Base-by-base conservation (phyloP, 2,329 filamentous ascomycete species). In the Neopestalotiopsis sp. region DNA sequence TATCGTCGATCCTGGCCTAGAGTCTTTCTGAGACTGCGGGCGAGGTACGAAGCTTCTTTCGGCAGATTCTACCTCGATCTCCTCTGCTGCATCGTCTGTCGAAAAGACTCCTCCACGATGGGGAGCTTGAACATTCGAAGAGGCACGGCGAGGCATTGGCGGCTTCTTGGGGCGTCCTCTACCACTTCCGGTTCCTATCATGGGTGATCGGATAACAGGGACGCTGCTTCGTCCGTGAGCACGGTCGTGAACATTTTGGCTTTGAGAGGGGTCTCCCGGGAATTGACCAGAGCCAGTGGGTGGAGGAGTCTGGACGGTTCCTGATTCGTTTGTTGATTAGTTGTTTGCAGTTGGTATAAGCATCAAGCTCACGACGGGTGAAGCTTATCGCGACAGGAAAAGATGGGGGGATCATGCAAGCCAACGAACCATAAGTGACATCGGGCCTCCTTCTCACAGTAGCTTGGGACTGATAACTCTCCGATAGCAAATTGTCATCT, bases 101-200 rank as follows among this genome's bases (percentile, higher is more conserved):
- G 95, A 98, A 81, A 97, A 98, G 70, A 95, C 86, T 71, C 93
- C 92, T 38, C 95, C 93, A 67, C 94, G 91, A 77, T 95, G 90
- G 2, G 94, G 94, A 56, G 90, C 90, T 75, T 89, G 86, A 7
- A 80, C 81, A 68, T 88, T 93, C 30, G 94, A 94, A 1, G 94
- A 95, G 69, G 91, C 86, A 70, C 94, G 91, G 73, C 94, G 91
- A 69, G 88, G 80, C 80, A 95, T 88, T 12, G 88, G 82, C 20
- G 94, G 94, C 78, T 95, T 97, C 78, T 89, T 90, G 14, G 90
- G 85, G 72, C 87, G 85, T 30, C 80, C 78, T 60, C 85, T 84
- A 70, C 84, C 82, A 72, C 86, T 83, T 67, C 89, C 86, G 68
- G 83, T 76, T 59, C 79, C 78, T 73, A 83, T 71, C 75, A 84